These are phyloP conservation scores for Cryptococcus maquisensis DNA, from an alignment of 1,284 basidiomycete genomes.

Conservation along the genomic window DNA sequence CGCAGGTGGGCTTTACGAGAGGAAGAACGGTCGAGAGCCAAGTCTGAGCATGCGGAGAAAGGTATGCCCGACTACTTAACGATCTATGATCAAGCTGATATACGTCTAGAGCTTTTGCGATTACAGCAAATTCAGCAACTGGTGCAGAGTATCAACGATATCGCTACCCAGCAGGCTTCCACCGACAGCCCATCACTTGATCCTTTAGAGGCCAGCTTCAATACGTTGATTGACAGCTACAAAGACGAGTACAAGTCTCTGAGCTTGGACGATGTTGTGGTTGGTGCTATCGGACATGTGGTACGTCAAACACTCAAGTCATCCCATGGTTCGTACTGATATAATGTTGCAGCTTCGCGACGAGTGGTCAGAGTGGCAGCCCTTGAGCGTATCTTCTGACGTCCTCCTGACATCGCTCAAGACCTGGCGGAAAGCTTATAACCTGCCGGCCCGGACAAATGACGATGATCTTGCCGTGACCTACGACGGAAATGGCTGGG, in stretches of 20 bases:
- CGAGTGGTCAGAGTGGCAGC: conserved; percentile 37
- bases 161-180: conserved; percentile 59
- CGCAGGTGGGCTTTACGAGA: conserved; percentile 62
- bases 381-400: conserved; percentile 38
- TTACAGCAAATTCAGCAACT: conserved; percentile 70
- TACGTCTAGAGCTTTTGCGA: conserved; percentile 60
- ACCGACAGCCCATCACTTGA: conserved; percentile 63
- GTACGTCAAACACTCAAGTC: conserved; percentile 48
- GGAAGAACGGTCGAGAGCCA: conserved; percentile 65
- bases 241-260: conserved; percentile 73
- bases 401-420: conserved; percentile 39
- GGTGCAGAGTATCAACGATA: conserved; percentile 62
- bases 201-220: conserved; percentile 65
- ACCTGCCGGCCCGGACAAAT: conserved; percentile 15
- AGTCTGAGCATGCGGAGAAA: conserved; percentile 57
- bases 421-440: conserved; percentile 44
- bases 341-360: conserved; percentile 14
- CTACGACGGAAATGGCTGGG: not conserved
- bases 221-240: conserved; percentile 66
- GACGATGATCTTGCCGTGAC: conserved; percentile 4
- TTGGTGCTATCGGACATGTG: conserved; percentile 79
- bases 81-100: not conserved
- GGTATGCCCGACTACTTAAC: conserved; percentile 16
- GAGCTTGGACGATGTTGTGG: conserved; percentile 81
- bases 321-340: not conserved